phyloP scores from a whole-genome alignment of 345 rosid species.

The Raphanus sativus region DNA sequence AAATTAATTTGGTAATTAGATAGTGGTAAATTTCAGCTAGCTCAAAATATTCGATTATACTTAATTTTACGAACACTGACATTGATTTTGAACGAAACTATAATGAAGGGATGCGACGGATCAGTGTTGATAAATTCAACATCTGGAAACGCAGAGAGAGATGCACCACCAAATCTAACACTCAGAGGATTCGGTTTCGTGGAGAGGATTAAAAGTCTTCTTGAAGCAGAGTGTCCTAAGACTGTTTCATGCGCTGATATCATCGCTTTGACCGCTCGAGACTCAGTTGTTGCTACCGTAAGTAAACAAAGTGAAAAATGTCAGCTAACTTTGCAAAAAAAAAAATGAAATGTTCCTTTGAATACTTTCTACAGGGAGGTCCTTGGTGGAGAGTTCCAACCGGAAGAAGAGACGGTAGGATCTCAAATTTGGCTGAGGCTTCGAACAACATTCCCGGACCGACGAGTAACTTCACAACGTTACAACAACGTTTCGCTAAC shows the following conservation, averaged over 20 bases:
- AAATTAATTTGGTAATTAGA: background rate
- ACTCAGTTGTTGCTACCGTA: conserved; percentile 64
- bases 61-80: background rate
- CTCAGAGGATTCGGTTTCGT: conserved; percentile 75
- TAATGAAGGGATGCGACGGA: conserved; percentile 78
- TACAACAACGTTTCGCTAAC: conserved; percentile 47
- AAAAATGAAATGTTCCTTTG: background rate
- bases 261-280: conserved; percentile 65
- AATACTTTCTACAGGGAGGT: conserved; percentile 50
- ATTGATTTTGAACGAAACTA: background rate
- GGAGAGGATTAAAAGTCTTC: conserved; percentile 56
- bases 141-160: conserved; percentile 58
- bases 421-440: conserved; percentile 67
- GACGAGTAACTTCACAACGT: conserved; percentile 53
- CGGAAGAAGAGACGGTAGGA: conserved; percentile 69
- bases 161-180: conserved; percentile 63
- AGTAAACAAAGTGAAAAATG: conserved; percentile 21
- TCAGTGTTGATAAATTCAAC: conserved; percentile 78
- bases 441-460: conserved; percentile 58
- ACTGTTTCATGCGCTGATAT: conserved; percentile 84
- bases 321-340: background rate
- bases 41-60: background rate
- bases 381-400: conserved; percentile 90
- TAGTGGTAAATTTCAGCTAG: conserved; percentile 4
- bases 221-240: conserved; percentile 73